Base-by-base conservation (phyloP, 768 basidiomycete species). In the Tylopilus felleus region DNA sequence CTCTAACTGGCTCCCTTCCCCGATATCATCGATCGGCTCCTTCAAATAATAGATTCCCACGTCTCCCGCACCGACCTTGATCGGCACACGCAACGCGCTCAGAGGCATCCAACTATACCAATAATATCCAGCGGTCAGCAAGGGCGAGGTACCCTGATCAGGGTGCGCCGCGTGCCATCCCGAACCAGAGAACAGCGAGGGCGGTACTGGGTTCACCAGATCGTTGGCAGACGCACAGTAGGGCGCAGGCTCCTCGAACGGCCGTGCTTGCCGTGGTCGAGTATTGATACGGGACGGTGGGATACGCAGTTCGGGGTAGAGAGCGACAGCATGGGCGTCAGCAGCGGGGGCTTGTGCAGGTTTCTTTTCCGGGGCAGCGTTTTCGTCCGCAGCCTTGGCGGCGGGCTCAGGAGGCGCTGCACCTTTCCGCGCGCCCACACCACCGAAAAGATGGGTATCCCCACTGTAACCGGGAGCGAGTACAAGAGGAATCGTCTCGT, bases 211-310 rank as follows among this genome's bases (percentile, higher is more conserved):
- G 73, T 98, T 98, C 71, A 99, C 92, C 48, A 98, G 78, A 69
- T 99, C 95, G 71, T 98, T 96, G n/a, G 97, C 97, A 21, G 86
- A 88, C 0, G 92, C 93, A 70, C 97, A 98, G 74, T 80, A 93
- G 8, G 96, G 97, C 36, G 84, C 79, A 47, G 96, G 82, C 71
- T 98, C 97, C 67, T 90, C 83, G 69, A 88, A 96, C 4, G 82
- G 76, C 1, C 74, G 71, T 13, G 68, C 60, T 33, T 1, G 68
- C 73, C 71, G 72, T 3, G 90, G 90, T 3, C 80, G 82, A 7
- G 83, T 81, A 54, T 79, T 81, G 69, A 98, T 86, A 8, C 91
- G 80, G 29, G 81, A 78, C 0, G 80, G 77, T 4, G 95, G 96
- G 4, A 97, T 71, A 69, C 59, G 71, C 64, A 72, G 55, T 69